Percentiles rank a stretch among this genome's conserved stretches.
Conservation (phyloP, 805 yeast species). For the Lipomyces oligophaga region DNA sequence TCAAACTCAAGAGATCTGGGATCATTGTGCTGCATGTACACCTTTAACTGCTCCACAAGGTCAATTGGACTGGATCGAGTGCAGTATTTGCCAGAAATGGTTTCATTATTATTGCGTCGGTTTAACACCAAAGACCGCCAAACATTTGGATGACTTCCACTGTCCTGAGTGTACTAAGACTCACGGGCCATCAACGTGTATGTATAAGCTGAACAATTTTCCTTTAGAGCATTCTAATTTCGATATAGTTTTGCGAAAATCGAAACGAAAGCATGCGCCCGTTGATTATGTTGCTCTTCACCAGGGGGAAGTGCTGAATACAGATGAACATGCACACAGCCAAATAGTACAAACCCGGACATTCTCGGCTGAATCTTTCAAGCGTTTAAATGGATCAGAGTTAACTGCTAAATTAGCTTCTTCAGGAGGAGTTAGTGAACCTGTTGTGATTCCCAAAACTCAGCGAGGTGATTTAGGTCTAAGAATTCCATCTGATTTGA, state of each 20-base stretch:
- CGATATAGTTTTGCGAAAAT: constrained; percentile 45
- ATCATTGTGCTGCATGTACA: constrained; percentile 26
- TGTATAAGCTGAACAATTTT: constrained; percentile 1
- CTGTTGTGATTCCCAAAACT: constrained; percentile 45
- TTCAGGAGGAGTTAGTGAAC: constrained; percentile 40
- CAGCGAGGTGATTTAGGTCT: constrained; percentile 43
- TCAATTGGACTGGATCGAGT: constrained; percentile 49
- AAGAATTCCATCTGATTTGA: constrained; percentile 53
- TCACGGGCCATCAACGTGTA: constrained; percentile 47
- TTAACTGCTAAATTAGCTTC: constrained; percentile 42
- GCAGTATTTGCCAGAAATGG: constrained; percentile 56
- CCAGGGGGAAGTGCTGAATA: constrained; percentile 57
- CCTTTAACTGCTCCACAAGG: constrained; percentile 27
- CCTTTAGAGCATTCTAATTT: neutral
- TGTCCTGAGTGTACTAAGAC: constrained; percentile 48
- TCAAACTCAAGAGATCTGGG: constrained; percentile 23
- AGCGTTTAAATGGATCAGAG: constrained; percentile 36
- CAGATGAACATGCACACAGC: constrained; percentile 57
- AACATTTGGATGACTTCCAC: constrained; percentile 48
- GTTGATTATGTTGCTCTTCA: constrained; percentile 78
- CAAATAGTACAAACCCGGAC: constrained; percentile 20
- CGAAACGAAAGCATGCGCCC: constrained; percentile 51
- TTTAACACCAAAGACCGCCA: constrained; percentile 40
- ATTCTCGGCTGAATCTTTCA: constrained; percentile 35
- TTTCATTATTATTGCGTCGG: constrained; percentile 50